Percentiles rank a stretch among this genome's conserved stretches.
Conservation (phyloP, 1,284 basidiomycete species). For the Chondrostereum purpureum region DNA sequence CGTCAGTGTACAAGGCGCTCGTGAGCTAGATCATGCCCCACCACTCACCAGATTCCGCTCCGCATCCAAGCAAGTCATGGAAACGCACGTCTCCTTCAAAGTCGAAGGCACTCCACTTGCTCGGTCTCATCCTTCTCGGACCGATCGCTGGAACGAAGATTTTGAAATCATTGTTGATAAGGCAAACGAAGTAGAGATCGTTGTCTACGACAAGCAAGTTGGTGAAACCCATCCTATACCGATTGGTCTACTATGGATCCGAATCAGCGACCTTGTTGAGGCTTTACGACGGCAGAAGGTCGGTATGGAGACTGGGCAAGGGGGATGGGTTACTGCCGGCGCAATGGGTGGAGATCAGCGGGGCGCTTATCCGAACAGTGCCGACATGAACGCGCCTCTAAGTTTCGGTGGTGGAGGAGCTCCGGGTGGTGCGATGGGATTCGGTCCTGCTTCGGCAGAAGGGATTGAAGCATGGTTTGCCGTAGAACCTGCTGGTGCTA, state of each 20-base stretch:
- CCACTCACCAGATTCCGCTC: constrained; percentile 60
- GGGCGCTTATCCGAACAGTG: constrained; percentile 30
- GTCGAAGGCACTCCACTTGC: constrained; percentile 94
- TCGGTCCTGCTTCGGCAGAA: constrained; percentile 39
- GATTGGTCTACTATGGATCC: constrained; percentile 94
- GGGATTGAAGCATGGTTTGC: constrained; percentile 97
- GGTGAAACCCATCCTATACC: constrained; percentile 78
- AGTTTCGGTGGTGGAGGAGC: constrained; percentile 34
- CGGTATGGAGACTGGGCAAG: constrained; percentile 75
- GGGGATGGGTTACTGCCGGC: constrained; percentile 90
- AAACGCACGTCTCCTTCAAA: constrained; percentile 92
- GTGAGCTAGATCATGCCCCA: constrained; percentile 93
- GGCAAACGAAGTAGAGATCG: constrained; percentile 97
- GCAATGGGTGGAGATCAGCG: constrained; percentile 63
- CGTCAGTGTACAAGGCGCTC: constrained; percentile 83
- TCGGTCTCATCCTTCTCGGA: constrained; percentile 87
- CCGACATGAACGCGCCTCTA: constrained; percentile 55
- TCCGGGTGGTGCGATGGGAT: constrained; percentile 23
- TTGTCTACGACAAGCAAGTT: constrained; percentile 89
- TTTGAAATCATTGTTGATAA: constrained; percentile 97
- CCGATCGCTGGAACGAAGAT: constrained; percentile 96
- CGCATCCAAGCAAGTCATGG: constrained; percentile 72
- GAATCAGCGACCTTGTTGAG: constrained; percentile 92
- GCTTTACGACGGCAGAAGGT: constrained; percentile 92
- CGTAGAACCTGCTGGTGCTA: constrained; percentile 95